Conservation (phyloP, 1,284 basidiomycete species). For the Kalmanozyma brasiliensis region DNA sequence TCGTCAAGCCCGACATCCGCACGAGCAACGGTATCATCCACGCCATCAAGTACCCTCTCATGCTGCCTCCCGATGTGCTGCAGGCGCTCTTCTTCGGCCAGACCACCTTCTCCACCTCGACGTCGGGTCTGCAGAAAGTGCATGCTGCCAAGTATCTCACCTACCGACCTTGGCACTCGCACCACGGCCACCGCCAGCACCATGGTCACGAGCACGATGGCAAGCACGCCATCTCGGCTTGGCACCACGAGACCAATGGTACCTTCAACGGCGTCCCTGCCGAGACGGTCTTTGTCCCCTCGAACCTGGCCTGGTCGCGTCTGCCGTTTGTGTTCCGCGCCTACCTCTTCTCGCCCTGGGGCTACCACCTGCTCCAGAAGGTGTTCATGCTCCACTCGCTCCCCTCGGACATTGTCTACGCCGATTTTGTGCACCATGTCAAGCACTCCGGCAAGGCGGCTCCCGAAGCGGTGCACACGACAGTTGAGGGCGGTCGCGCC, state of each 20-base stretch:
- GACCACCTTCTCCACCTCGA: conserved; percentile 74
- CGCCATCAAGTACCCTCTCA: conserved; percentile 74
- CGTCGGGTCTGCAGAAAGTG: conserved; percentile 51
- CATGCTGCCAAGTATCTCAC: conserved; percentile 34
- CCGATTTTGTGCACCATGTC: conserved; percentile 71
- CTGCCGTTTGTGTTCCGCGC: conserved; percentile 74
- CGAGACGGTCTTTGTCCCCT: conserved; percentile 76
- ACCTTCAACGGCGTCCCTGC: conserved; percentile 71
- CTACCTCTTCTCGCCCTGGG: conserved; percentile 79
- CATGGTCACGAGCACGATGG: conserved; percentile 64
- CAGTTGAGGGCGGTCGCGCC: conserved; percentile 11
- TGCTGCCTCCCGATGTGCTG: conserved; percentile 76
- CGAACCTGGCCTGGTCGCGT: conserved; percentile 74
- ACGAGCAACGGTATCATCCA: conserved; percentile 78
- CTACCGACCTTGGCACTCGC: conserved; percentile 71
- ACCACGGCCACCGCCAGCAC: conserved; percentile 70
- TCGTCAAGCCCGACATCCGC: conserved; percentile 69
- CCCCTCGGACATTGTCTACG: conserved; percentile 73
- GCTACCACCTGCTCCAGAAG: conserved; percentile 73
- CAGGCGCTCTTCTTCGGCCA: conserved; percentile 73
- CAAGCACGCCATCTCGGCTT: conserved; percentile 64
- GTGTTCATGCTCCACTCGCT: conserved; percentile 77
- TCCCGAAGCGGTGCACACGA: background rate
- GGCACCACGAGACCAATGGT: conserved; percentile 20
- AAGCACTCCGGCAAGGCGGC: conserved; percentile 15